These are phyloP conservation scores for Centaurea solstitialis DNA, from an alignment of 129 eudicot genomes.

Conservation along the genomic window DNA sequence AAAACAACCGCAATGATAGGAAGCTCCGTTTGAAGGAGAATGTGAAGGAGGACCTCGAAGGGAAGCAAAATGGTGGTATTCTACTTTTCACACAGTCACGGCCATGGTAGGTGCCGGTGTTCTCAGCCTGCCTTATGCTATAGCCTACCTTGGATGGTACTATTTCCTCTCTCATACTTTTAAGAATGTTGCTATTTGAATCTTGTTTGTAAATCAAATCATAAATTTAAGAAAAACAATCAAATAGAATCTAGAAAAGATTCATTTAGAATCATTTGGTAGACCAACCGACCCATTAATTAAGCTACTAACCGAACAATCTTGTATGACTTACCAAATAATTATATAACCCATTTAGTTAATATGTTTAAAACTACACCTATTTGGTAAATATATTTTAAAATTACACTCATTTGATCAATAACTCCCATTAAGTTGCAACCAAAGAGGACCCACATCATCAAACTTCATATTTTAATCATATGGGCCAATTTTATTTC, in stretches of 20 bases:
- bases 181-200: background rate
- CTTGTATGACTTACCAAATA: background rate
- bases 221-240: background rate
- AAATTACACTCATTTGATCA: too few relatives aligned
- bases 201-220: background rate
- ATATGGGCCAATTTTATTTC: background rate
- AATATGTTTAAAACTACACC: too few relatives aligned
- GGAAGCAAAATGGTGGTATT: slow-evolving; percentile 97
- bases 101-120: slow-evolving; percentile 99
- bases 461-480: background rate
- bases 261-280: background rate
- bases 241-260: background rate
- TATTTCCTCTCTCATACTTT: background rate
- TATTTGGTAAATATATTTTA: too few relatives aligned
- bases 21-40: slow-evolving; percentile 57
- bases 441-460: background rate
- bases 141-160: slow-evolving; percentile 96
- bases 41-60: slow-evolving; percentile 64
- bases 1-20: slow-evolving; percentile 34
- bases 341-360: background rate
- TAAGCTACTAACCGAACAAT: background rate
- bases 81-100: slow-evolving; percentile 93
- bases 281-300: background rate
- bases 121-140: slow-evolving; percentile 94
- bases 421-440: background rate